These are phyloP conservation scores for Diutina mesorugosa DNA, from an alignment of 1,139 yeast genomes.

Conservation along the genomic window DNA sequence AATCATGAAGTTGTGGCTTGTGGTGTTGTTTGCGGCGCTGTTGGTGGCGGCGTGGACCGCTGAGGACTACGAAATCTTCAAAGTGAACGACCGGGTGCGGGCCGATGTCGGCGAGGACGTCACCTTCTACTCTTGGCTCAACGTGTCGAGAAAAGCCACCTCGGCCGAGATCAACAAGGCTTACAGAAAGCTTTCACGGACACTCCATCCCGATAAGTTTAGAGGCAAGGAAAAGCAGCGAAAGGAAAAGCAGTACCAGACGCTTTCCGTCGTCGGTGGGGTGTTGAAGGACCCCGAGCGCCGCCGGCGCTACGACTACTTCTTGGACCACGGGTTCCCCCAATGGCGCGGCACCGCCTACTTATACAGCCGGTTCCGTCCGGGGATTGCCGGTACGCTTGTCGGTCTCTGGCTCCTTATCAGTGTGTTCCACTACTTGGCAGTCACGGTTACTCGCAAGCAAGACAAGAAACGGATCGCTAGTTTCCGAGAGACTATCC, in stretches of 20 bases:
- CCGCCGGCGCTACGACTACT: constrained; percentile 75
- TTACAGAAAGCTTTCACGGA: constrained; percentile 56
- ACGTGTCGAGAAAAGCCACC: constrained; percentile 36
- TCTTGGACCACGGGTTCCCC: constrained; percentile 78
- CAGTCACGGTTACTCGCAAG: constrained; percentile 40
- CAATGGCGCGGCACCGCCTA: constrained; percentile 49
- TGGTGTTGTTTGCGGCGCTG: neutral
- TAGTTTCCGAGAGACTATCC: constrained; percentile 36
- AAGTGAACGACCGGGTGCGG: constrained; percentile 52
- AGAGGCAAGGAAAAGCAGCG: constrained; percentile 27
- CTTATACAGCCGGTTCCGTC: constrained; percentile 42
- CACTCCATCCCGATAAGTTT: constrained; percentile 75
- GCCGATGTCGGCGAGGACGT: constrained; percentile 49
- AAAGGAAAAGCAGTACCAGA: constrained; percentile 53
- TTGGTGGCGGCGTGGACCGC: constrained; percentile 25
- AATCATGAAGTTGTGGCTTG: neutral
- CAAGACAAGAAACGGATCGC: constrained; percentile 51
- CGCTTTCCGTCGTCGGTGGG: constrained; percentile 63
- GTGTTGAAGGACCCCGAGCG: constrained; percentile 51
- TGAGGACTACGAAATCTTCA: constrained; percentile 73
- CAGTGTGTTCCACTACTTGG: constrained; percentile 34
- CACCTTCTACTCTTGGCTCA: constrained; percentile 62
- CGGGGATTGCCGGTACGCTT: constrained; percentile 44
- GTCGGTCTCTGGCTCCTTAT: constrained; percentile 29
- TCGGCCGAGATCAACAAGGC: constrained; percentile 61